phyloP scores from a whole-genome alignment of 768 basidiomycete genomes.

The Amanita phalloides region DNA sequence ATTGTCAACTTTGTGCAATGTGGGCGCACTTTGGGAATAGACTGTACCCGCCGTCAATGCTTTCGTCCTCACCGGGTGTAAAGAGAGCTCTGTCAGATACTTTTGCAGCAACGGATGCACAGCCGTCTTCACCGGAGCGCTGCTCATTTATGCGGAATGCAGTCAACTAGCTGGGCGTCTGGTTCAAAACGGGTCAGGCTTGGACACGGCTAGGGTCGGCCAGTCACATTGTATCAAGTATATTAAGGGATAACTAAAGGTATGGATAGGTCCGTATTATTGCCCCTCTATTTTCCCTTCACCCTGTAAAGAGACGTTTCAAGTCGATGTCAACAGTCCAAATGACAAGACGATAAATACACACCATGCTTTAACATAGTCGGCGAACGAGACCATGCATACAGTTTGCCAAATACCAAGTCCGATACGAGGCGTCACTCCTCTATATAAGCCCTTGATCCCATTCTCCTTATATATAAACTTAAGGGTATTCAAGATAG shows the following conservation, averaged over 20 bases:
- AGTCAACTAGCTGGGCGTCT: neutral
- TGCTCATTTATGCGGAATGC: conserved; percentile 26
- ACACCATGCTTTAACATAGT: conserved; percentile 86
- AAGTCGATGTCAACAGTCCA: neutral
- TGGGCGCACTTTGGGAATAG: neutral
- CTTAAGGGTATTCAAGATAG: conserved; percentile 81
- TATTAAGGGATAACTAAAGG: conserved; percentile 3
- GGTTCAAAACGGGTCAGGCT: neutral
- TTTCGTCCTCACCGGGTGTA: conserved; percentile 73
- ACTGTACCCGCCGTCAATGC: conserved; percentile 57
- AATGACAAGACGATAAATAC: conserved; percentile 9
- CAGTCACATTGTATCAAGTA: neutral
- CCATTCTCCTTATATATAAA: conserved; percentile 98
- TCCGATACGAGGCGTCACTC: conserved; percentile 93
- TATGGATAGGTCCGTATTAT: conserved; percentile 2
- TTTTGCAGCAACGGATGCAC: conserved; percentile 45
- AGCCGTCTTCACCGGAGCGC: conserved; percentile 14
- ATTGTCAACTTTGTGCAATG: neutral
- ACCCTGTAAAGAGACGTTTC: conserved; percentile 29
- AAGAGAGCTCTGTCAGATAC: conserved; percentile 59
- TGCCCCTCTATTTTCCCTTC: conserved; percentile 27
- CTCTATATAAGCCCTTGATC: conserved; percentile 92
- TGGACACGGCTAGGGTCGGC: neutral
- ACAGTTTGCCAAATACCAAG: conserved; percentile 96
- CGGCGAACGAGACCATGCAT: conserved; percentile 98